Conservation (phyloP, 1,284 basidiomycete genomes). For the Naganishia sp. region DNA sequence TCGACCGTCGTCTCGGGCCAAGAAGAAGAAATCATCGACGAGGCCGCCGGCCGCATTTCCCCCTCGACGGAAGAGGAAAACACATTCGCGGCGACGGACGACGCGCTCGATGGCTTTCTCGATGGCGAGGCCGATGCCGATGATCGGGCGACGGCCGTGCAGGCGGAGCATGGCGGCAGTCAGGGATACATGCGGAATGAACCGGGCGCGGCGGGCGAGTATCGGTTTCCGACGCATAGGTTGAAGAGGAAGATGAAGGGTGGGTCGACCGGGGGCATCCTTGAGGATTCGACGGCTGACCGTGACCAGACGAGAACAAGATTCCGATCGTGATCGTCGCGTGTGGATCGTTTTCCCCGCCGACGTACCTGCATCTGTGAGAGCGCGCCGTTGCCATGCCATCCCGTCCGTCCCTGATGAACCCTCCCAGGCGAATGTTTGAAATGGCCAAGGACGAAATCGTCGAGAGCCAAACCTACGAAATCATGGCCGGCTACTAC, state of each 20-base stretch:
- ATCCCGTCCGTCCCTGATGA: background rate
- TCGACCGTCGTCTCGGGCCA: constrained; percentile 21
- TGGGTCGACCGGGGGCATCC: constrained; percentile 36
- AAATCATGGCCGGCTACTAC: constrained; percentile 90
- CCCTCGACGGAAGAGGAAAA: constrained; percentile 3
- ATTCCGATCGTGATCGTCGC: constrained; percentile 58
- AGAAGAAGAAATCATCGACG: constrained; percentile 11
- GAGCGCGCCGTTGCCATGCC: constrained; percentile 3
- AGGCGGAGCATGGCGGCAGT: constrained; percentile 44
- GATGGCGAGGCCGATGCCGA: constrained; percentile 55
- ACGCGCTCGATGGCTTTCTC: constrained; percentile 47
- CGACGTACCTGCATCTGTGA: constrained; percentile 60
- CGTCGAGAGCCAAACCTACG: constrained; percentile 87
- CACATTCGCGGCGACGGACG: constrained; percentile 23
- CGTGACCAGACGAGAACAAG: constrained; percentile 52
- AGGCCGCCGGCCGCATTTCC: constrained; percentile 3
- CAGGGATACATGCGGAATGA: constrained; percentile 47
- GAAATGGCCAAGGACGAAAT: constrained; percentile 97
- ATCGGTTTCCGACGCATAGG: constrained; percentile 54
- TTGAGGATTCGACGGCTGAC: background rate
- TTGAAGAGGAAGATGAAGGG: constrained; percentile 54
- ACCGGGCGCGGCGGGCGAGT: constrained; percentile 42
- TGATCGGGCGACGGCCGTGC: constrained; percentile 39
- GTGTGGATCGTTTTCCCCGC: constrained; percentile 61
- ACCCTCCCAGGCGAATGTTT: constrained; percentile 85